Conservation (phyloP, 2,329 filamentous ascomycete genomes). For the Myotisia sp. region DNA sequence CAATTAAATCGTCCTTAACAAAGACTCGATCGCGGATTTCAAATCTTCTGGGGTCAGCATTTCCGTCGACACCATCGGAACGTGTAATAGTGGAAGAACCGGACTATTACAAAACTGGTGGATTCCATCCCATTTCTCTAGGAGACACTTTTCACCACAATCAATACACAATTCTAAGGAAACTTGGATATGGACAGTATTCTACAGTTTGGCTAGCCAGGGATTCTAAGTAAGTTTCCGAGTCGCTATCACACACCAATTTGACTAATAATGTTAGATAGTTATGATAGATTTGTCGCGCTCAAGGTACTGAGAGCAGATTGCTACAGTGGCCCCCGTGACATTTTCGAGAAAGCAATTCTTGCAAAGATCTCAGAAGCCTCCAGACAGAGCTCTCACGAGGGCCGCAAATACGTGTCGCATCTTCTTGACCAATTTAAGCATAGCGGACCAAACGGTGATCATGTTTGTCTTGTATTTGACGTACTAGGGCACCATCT, state of each 20-base stretch:
- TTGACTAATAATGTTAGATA: constrained; percentile 7
- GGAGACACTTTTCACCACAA: constrained; percentile 12
- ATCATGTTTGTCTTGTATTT: constrained; percentile 18
- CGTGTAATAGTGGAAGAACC: constrained; percentile 15
- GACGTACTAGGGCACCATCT: constrained; percentile 17
- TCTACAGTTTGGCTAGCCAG: constrained; percentile 21
- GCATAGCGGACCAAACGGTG: constrained; percentile 18
- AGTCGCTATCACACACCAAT: background rate
- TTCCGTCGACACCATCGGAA: background rate
- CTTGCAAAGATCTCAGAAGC: constrained; percentile 13
- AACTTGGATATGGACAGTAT: constrained; percentile 10
- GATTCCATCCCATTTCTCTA: constrained; percentile 22
- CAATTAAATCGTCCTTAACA: background rate
- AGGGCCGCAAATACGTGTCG: constrained; percentile 14
- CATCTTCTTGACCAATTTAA: constrained; percentile 16
- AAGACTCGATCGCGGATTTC: background rate
- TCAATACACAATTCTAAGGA: constrained; percentile 10
- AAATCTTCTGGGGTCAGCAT: background rate
- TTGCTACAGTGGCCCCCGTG: constrained; percentile 15
- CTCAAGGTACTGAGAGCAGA: constrained; percentile 17
- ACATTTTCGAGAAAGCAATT: constrained; percentile 16
- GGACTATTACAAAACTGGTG: constrained; percentile 18
- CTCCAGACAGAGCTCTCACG: constrained; percentile 11
- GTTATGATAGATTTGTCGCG: constrained; percentile 14
- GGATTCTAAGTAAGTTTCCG: constrained; percentile 46